Conservation (phyloP, 1,284 basidiomycete species). For the Mycena citricolor region DNA sequence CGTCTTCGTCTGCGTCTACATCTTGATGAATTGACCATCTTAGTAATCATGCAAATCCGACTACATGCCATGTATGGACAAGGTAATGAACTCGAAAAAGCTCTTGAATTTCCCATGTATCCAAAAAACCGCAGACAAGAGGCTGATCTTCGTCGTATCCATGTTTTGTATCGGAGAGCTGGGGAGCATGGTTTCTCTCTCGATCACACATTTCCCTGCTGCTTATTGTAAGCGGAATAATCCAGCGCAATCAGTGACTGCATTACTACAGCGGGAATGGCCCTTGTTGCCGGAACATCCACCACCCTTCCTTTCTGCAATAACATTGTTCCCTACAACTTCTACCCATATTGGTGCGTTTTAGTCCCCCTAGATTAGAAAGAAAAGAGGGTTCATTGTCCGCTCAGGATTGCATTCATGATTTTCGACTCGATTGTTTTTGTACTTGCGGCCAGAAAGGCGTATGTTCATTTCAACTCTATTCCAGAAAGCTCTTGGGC, state of each 20-base stretch:
- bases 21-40: background rate
- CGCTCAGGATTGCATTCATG: conserved; percentile 22
- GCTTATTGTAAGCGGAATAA: background rate
- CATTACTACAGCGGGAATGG: conserved; percentile 13
- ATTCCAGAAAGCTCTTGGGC: conserved; percentile 17
- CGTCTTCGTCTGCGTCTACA: background rate
- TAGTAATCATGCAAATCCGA: conserved; percentile 24
- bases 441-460: conserved; percentile 14
- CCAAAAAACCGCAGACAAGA: conserved; percentile 17
- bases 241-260: no score
- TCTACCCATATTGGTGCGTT: conserved; percentile 20
- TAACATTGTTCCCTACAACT: conserved; percentile 21
- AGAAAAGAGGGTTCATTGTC: no score
- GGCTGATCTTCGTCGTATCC: conserved; percentile 19
- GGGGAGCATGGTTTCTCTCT: conserved; percentile 22
- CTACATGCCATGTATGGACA: conserved; percentile 19
- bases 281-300: conserved; percentile 2
- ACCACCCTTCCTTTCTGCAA: conserved; percentile 19
- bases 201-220: conserved; percentile 7
- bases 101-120: no score
- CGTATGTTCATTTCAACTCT: conserved; percentile 16
- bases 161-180: conserved; percentile 19
- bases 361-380: background rate
- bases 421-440: conserved; percentile 18
- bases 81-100: background rate